Evolutionary conservation across 441 rosid genomes (phyloP).

Genomic region (Rhodomyrtus psidioides): DNA sequence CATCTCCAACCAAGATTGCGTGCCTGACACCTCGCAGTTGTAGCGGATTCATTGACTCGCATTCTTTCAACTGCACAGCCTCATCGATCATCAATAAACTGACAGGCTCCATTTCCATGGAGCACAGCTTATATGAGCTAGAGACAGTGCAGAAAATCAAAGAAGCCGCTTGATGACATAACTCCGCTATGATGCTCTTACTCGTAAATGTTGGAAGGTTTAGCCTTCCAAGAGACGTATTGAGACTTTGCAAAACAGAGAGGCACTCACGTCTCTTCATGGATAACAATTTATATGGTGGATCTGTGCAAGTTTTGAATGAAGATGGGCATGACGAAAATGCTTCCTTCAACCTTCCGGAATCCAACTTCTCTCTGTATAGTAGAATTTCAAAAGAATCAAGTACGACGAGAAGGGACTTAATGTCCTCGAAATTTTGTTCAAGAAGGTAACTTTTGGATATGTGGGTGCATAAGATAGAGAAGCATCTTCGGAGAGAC

Average conservation of each 20-base stretch:
- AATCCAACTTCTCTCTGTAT: background rate
- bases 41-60: constrained; percentile 31
- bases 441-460: background rate
- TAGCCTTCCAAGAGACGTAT: constrained; percentile 1
- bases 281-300: background rate
- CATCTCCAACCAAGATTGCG: constrained; percentile 36
- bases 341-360: constrained; percentile 13
- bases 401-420: constrained; percentile 17
- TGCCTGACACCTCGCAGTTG: constrained; percentile 23
- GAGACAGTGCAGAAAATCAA: constrained; percentile 36
- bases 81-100: constrained; percentile 37
- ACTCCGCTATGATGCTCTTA: background rate
- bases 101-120: constrained; percentile 11
- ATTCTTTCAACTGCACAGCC: constrained; percentile 39
- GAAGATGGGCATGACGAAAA: constrained; percentile 6
- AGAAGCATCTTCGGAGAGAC: constrained; percentile 16
- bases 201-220: constrained; percentile 10
- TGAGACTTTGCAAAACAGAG: constrained; percentile 5
- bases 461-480: constrained; percentile 18
- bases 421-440: background rate
- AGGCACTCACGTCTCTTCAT: constrained; percentile 18
- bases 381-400: constrained; percentile 14
- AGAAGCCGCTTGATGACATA: constrained; percentile 20
- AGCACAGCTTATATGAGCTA: constrained; percentile 22
- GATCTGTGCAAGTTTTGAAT: background rate